These are phyloP conservation scores for Stylonectria norvegica DNA, from an alignment of 2,329 filamentous ascomycete species.

Conservation along the genomic window DNA sequence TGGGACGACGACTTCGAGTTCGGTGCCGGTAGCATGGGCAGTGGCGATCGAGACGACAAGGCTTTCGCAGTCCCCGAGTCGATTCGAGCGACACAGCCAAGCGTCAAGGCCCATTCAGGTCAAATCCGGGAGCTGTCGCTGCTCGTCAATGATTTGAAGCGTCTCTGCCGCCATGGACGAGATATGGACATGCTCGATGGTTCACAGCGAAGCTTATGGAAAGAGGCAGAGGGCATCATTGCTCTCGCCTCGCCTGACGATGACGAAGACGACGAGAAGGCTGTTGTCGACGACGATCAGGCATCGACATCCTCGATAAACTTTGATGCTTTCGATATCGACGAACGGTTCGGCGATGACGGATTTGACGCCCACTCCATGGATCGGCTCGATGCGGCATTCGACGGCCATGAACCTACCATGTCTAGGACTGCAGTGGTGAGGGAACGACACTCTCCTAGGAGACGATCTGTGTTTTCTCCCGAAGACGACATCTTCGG, in stretches of 20 bases:
- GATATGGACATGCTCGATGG: slow-evolving; percentile 64
- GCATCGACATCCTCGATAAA: slow-evolving; percentile 39
- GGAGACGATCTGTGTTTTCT: slow-evolving; percentile 60
- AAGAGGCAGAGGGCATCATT: slow-evolving; percentile 83
- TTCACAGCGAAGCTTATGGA: slow-evolving; percentile 61
- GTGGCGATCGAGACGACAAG: slow-evolving; percentile 34
- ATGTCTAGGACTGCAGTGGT: slow-evolving; percentile 52
- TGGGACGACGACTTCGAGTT: slow-evolving; percentile 92
- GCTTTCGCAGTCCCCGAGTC: slow-evolving; percentile 59
- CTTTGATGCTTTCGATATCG: slow-evolving; percentile 38
- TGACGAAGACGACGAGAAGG: slow-evolving; percentile 44
- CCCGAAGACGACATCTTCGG: slow-evolving; percentile 66
- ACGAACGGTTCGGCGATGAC: slow-evolving; percentile 45
- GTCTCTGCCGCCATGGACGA: slow-evolving; percentile 66
- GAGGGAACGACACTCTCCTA: slow-evolving; percentile 49
- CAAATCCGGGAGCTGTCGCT: slow-evolving; percentile 78
- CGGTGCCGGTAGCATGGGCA: slow-evolving; percentile 42
- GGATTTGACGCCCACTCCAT: slow-evolving; percentile 46
- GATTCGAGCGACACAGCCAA: slow-evolving; percentile 78
- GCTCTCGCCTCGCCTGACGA: slow-evolving; percentile 71
- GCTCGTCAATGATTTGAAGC: slow-evolving; percentile 78
- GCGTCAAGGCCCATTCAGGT: slow-evolving; percentile 78
- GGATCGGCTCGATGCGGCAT: slow-evolving; percentile 42
- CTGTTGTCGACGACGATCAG: slow-evolving; percentile 32
- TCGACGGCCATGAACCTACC: slow-evolving; percentile 40